Evolutionary conservation across 345 rosid genomes (phyloP), one percentile per base, ranked within the genome.

Genomic region (Salix caprea): DNA sequence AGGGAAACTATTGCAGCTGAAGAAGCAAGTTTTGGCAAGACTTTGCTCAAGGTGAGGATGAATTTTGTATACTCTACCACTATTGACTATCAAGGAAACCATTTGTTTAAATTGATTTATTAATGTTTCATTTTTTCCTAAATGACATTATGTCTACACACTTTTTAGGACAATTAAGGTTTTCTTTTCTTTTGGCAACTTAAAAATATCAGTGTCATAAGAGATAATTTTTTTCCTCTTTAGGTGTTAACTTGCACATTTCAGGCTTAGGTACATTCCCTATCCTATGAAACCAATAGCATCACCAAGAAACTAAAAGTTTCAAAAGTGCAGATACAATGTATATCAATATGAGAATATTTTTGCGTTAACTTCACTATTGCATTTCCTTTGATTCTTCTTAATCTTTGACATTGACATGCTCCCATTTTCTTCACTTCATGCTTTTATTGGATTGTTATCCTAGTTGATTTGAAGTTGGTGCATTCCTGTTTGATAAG

Each of bases 21-120:
- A 80, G 99, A 96, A 86, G 86, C 88, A 72, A 96, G 97, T 87
- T 96, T 96, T 84, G 92, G 98, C 82, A 92, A 87, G 82, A 96
- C 99, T 65, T 87, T 96, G 88, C 86, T 79, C 2, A 92, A 92
- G 92, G 96, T 90, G 76, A 85, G 87, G 36, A 26, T 73, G 72
- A 21, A 1, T 62, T 21, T 46, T 40, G 15, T 32, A 18, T 60
- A 14, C 10, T 60, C 23, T 34, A 15, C 10, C 36, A 4, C 6
- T 52, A 34, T 71, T 42, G 36, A 5, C 14, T 26, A 62, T 62
- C 52, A 46, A 46, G 18, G 18, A 46, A 46, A 46, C 19, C 19
- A 4, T 46, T 46, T 46, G 30, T 8, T 26, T 44, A 48, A 14
- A 70, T 34, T 44, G 42, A 46, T 46, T 4, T 46, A 12, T 46